These are phyloP conservation scores for Blastocladiella britannica DNA, from an alignment of 192 early-diverging fungal genomes.

Conservation along the genomic window DNA sequence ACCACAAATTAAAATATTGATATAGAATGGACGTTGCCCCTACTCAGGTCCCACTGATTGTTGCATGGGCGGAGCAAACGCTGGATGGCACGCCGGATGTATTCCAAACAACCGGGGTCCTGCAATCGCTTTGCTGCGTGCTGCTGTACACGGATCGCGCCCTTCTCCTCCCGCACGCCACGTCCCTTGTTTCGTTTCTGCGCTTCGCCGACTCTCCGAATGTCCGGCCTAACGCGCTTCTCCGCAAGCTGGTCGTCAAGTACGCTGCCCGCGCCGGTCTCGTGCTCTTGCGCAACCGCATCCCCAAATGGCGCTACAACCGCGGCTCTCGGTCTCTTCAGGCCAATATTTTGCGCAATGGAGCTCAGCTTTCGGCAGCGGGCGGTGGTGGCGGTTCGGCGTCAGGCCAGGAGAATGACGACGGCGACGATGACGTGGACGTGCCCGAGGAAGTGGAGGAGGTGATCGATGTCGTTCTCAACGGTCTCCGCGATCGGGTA, in stretches of 20 bases:
- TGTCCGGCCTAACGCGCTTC: slow-evolving; percentile 44
- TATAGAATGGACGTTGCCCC: slow-evolving; percentile 42
- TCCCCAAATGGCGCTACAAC: slow-evolving; percentile 48
- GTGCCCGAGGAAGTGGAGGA: slow-evolving; percentile 64
- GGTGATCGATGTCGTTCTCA: slow-evolving; percentile 64
- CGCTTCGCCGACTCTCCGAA: slow-evolving; percentile 19
- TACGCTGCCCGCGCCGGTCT: slow-evolving; percentile 64
- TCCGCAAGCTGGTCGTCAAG: slow-evolving; percentile 65
- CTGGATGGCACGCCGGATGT: slow-evolving; percentile 14
- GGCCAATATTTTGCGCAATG: too few species aligned
- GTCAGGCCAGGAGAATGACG: slow-evolving; percentile 10
- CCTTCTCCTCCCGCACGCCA: slow-evolving; percentile 31
- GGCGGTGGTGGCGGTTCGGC: too few species aligned
- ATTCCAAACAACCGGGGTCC: slow-evolving; percentile 35
- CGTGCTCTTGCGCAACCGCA: slow-evolving; percentile 46
- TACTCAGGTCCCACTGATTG: slow-evolving; percentile 35
- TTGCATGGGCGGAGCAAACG: slow-evolving; percentile 43
- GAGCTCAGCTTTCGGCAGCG: too few species aligned
- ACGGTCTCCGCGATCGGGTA: slow-evolving; percentile 59
- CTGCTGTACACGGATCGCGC: slow-evolving; percentile 28
- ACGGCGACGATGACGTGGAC: slow-evolving; percentile 42
- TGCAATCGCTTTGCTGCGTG: slow-evolving; percentile 40
- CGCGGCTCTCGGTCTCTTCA: slow-evolving; percentile 39
- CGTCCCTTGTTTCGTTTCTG: slow-evolving; percentile 10
- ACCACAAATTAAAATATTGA: neutral